Conservation (phyloP, 495 filamentous ascomycete genomes). For the Aspergillus heteromorphus region DNA sequence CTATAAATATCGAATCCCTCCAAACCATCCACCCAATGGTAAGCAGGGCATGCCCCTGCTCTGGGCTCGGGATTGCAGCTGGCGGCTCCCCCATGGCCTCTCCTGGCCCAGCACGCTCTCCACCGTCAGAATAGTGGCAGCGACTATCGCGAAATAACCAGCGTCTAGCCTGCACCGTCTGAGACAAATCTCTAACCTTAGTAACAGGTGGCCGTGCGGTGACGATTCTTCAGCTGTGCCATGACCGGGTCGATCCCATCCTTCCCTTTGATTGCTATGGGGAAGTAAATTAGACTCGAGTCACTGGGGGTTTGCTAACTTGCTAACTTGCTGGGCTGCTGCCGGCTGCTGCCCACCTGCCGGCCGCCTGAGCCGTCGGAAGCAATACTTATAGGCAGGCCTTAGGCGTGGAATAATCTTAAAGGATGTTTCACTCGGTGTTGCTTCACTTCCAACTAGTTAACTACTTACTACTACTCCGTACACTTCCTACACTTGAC, state of each 20-base stretch:
- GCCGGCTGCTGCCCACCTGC: no score
- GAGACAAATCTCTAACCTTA: constrained; percentile 20
- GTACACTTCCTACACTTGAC: neutral
- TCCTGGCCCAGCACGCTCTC: neutral
- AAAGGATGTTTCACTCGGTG: no score
- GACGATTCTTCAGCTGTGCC: constrained; percentile 15
- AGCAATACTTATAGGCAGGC: no score
- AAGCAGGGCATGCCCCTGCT: neutral
- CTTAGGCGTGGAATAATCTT: no score
- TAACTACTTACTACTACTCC: no score
- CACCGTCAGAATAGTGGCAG: neutral
- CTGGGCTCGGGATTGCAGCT: neutral
- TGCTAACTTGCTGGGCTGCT: no score
- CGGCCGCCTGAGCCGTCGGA: no score
- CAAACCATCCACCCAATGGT: neutral
- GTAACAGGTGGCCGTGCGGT: constrained; percentile 12
- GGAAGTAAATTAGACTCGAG: neutral
- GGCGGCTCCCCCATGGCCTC: neutral
- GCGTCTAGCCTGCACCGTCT: constrained; percentile 13
- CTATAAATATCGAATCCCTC: constrained; percentile 1
- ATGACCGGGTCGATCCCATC: constrained; percentile 15
- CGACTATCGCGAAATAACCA: constrained; percentile 3
- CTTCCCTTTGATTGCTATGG: constrained; percentile 12
- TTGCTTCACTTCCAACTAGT: no score
- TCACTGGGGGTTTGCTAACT: neutral